Percentiles rank a stretch among this genome's conserved stretches.
Evolutionary conservation across 148 eudicot species (phyloP).

Genomic region (Hydrangea macrophylla): DNA sequence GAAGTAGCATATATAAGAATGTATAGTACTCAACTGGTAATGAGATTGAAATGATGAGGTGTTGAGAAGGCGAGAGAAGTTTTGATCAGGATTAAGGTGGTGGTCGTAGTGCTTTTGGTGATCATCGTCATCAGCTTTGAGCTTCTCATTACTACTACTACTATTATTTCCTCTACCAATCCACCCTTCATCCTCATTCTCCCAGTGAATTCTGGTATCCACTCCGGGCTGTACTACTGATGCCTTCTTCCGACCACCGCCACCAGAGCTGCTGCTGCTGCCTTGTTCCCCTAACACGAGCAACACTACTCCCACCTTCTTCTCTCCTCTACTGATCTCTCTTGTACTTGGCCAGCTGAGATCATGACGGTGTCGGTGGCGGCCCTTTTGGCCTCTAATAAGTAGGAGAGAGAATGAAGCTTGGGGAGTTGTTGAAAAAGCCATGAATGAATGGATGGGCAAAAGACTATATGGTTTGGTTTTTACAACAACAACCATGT

Average conservation of each 20-base stretch:
- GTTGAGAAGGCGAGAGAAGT: conserved; percentile 67
- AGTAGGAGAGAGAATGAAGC: conserved; percentile 35
- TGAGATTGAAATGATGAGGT: conserved; percentile 72
- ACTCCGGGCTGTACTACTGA: conserved; percentile 48
- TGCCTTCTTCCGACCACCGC: conserved; percentile 16
- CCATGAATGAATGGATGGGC: conserved; percentile 41
- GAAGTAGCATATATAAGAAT: too few relatives aligned
- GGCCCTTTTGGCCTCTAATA: conserved; percentile 14
- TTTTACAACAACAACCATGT: too few relatives aligned
- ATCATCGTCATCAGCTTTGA: conserved; percentile 36
- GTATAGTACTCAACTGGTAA: conserved; percentile 52
- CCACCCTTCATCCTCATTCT: conserved; percentile 84
- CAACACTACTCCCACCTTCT: conserved; percentile 1
- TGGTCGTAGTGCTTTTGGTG: too few relatives aligned
- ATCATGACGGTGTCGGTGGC: too few relatives aligned
- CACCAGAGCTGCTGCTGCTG: too few relatives aligned
- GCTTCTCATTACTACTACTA: conserved; percentile 12
- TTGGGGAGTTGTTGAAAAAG: conserved; percentile 43
- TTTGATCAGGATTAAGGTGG: conserved; percentile 39
- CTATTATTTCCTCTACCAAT: conserved; percentile 51
- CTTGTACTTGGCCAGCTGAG: too few relatives aligned
- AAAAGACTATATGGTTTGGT: background rate
- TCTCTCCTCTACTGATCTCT: conserved; percentile 10
- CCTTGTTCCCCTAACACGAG: conserved; percentile 33
- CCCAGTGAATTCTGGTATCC: conserved; percentile 91